phyloP scores from a whole-genome alignment of 2,329 filamentous ascomycete species.

The Hypoxylon sp. region DNA sequence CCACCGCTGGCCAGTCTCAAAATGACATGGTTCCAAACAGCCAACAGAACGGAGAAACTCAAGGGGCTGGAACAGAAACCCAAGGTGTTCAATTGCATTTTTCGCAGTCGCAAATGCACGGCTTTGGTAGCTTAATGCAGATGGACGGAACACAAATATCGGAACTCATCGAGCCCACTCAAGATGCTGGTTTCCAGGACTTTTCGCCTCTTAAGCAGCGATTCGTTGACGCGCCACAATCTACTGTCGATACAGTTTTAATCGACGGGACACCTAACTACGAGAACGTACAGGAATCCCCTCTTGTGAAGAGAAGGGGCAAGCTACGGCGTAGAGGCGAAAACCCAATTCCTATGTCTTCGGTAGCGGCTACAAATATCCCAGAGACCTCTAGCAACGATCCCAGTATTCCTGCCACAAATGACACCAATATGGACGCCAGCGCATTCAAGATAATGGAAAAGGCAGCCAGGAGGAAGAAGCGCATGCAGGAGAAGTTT shows the following conservation, averaged over 20 bases:
- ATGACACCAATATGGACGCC: conserved; percentile 19
- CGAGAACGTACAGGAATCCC: conserved; percentile 66
- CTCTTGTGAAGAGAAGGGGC: conserved; percentile 68
- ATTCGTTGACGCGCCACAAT: conserved; percentile 70
- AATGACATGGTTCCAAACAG: conserved; percentile 60
- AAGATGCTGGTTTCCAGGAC: conserved; percentile 79
- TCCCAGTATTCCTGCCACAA: conserved; percentile 49
- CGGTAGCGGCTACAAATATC: conserved; percentile 57
- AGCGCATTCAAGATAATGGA: conserved; percentile 76
- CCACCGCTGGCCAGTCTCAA: conserved; percentile 61
- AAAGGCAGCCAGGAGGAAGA: conserved; percentile 67
- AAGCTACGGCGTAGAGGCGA: conserved; percentile 50
- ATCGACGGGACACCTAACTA: conserved; percentile 51
- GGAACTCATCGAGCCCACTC: conserved; percentile 77
- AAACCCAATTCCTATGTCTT: conserved; percentile 28
- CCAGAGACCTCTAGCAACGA: conserved; percentile 39
- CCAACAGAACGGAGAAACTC: conserved; percentile 52
- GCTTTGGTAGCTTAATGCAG: conserved; percentile 64
- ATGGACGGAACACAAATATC: conserved; percentile 69
- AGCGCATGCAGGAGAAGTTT: conserved; percentile 64
- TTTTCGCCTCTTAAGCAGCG: conserved; percentile 75
- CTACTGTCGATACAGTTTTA: conserved; percentile 76
- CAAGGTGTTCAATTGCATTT: conserved; percentile 63
- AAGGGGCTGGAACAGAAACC: conserved; percentile 53
- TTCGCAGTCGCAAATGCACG: conserved; percentile 67